phyloP scores from a whole-genome alignment of 768 basidiomycete species.

The Tylopilus intermedius region DNA sequence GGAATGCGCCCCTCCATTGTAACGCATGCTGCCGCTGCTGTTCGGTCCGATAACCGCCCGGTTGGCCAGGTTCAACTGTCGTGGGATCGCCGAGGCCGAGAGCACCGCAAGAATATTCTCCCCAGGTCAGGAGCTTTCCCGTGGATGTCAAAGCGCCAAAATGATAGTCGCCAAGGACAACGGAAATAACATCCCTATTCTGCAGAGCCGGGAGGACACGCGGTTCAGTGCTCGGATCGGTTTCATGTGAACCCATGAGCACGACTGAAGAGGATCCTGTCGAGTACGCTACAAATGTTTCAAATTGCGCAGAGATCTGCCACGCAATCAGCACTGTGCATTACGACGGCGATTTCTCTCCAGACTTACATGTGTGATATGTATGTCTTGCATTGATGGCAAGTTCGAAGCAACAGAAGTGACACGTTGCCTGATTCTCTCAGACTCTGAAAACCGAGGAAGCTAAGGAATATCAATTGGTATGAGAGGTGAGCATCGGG shows the following conservation, averaged over 20 bases:
- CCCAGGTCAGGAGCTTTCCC: constrained; percentile 82
- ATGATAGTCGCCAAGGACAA: constrained; percentile 92
- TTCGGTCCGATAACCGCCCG: constrained; percentile 54
- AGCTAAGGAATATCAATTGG: constrained; percentile 42
- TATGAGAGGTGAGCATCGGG: not conserved
- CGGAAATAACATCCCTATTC: constrained; percentile 72
- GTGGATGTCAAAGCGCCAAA: constrained; percentile 73
- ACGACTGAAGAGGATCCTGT: constrained; percentile 67
- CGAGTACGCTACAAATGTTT: constrained; percentile 78
- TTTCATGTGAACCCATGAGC: constrained; percentile 60
- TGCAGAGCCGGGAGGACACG: constrained; percentile 70
- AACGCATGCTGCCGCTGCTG: constrained; percentile 31
- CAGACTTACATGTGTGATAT: constrained; percentile 71
- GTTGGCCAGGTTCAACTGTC: constrained; percentile 44
- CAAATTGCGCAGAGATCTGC: constrained; percentile 81
- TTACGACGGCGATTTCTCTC: not conserved
- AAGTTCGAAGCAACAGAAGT: constrained; percentile 38
- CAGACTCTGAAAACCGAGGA: constrained; percentile 65
- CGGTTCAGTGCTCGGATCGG: constrained; percentile 42
- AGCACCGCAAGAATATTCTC: constrained; percentile 69
- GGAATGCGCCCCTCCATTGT: constrained; percentile 10
- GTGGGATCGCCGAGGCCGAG: constrained; percentile 80
- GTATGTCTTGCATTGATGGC: constrained; percentile 42
- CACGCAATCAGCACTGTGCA: not conserved
- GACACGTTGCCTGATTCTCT: constrained; percentile 42